Evolutionary conservation across 2,329 filamentous ascomycete species (phyloP), one percentile per base, ranked within the genome.

Genomic region (Endoconidiophora polonica): DNA sequence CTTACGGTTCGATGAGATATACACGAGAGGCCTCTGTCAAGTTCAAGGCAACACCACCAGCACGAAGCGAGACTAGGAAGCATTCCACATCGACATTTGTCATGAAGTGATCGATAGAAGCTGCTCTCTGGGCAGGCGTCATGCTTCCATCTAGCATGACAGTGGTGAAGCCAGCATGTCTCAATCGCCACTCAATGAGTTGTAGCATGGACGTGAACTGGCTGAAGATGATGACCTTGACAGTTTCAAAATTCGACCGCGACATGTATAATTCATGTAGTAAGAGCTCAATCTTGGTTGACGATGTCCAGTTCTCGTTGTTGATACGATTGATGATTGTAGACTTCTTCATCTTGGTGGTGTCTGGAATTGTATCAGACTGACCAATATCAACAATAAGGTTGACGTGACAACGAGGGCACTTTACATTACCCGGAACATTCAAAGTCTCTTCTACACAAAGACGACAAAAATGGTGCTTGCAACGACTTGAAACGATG

Each of bases 241-340:
- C 82, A 0, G 87, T 93, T 55, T 87, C 81, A 62, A 93, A 94
- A 67, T 94, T 85, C 52, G 84, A 94, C 52, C 91, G 81, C 38
- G 96, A 74, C 63, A 85, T 83, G 69, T 94, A 91, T 2, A 98
- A 74, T 60, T 96, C 87, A 60, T 95, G 93, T 7, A 96, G 83
- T 4, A 98, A 76, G 62, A 94, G 80, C 67, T 98, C 91, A 57
- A 98, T 98, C 69, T 98, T 98, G 55, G 88, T 95, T 1, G 87
- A 95, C 0, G 86, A 94, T 0, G 87, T 94, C 91, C 91, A 98
- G 59, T 96, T 85, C 62, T 94, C 86, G 88, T 96, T 95, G 65
- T 90, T 86, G 67, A 98, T 96, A 50, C 91, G 84, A 63, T 96
- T 96, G 71, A 96, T 93, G 63, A 98, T 98, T 1, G 87, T 94